These are phyloP conservation scores for Escovopsis weberi DNA, from an alignment of 2,329 filamentous ascomycete genomes.

Conservation along the genomic window DNA sequence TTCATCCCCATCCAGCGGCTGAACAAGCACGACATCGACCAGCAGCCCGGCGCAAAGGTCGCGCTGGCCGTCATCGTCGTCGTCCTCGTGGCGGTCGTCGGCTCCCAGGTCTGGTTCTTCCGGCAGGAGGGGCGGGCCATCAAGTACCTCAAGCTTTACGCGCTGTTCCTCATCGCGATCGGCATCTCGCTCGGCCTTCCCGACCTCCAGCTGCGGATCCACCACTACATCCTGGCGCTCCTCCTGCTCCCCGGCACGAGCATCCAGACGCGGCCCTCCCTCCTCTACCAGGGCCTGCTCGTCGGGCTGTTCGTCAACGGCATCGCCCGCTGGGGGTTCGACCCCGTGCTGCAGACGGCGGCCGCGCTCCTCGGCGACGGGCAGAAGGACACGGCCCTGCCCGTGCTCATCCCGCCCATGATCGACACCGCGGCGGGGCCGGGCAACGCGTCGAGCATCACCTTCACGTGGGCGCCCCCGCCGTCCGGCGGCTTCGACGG, in stretches of 20 bases:
- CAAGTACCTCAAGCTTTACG: conserved; percentile 65
- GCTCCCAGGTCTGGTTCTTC: conserved; percentile 72
- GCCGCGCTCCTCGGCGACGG: conserved; percentile 55
- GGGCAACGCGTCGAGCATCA: conserved; percentile 45
- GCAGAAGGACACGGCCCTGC: conserved; percentile 48
- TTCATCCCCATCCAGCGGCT: conserved; percentile 86
- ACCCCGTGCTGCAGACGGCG: conserved; percentile 72
- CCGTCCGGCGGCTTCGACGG: conserved; percentile 47
- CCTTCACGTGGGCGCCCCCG: conserved; percentile 38
- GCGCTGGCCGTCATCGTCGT: conserved; percentile 69
- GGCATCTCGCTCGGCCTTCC: conserved; percentile 59
- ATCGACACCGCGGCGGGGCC: conserved; percentile 19
- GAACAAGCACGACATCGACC: conserved; percentile 75
- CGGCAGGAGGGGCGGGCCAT: conserved; percentile 71
- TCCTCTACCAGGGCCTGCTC: conserved; percentile 81
- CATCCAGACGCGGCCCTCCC: conserved; percentile 70
- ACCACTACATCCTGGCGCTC: conserved; percentile 86
- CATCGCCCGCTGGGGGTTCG: conserved; percentile 87
- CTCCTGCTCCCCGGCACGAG: conserved; percentile 77
- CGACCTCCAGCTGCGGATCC: conserved; percentile 68
- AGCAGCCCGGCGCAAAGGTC: conserved; percentile 77
- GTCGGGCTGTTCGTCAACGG: conserved; percentile 90
- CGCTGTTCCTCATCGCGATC: conserved; percentile 50
- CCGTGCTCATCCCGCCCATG: conserved; percentile 30
- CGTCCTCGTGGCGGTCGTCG: conserved; percentile 50